Percentiles rank a stretch among this genome's conserved stretches.
Evolutionary conservation across 2,329 filamentous ascomycete genomes (phyloP).

Genomic region (Ophiobolus disseminans): DNA sequence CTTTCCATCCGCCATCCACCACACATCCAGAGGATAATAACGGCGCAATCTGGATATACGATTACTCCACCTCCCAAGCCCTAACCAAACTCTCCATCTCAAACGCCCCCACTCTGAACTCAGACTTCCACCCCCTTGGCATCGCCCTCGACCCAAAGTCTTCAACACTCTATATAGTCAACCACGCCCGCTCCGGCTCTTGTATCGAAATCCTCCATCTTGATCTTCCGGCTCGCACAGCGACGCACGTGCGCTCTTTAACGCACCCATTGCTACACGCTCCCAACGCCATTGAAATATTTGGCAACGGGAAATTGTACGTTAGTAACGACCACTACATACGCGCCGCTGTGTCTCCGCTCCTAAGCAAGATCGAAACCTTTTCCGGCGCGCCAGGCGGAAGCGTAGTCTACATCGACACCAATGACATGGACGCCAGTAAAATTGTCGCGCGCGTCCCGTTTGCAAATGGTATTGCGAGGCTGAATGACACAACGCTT

Average conservation of each 20-base stretch:
- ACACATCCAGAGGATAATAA: conserved; percentile 18
- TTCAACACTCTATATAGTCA: conserved; percentile 50
- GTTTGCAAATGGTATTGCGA: conserved; percentile 53
- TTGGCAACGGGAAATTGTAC: conserved; percentile 43
- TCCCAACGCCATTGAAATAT: conserved; percentile 50
- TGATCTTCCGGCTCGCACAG: conserved; percentile 24
- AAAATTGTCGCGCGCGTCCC: conserved; percentile 42
- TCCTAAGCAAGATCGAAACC: conserved; percentile 49
- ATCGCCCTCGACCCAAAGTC: conserved; percentile 46
- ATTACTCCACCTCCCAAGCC: conserved; percentile 39
- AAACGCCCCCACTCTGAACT: conserved; percentile 26
- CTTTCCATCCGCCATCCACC: conserved; percentile 29
- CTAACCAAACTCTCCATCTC: conserved; percentile 31
- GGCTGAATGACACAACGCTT: conserved; percentile 46
- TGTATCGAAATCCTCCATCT: conserved; percentile 44
- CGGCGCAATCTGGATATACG: conserved; percentile 50
- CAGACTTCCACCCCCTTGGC: conserved; percentile 55
- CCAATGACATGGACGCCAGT: conserved; percentile 13
- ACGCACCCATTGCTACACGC: conserved; percentile 41
- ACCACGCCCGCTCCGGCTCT: conserved; percentile 47
- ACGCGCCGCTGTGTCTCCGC: conserved; percentile 25
- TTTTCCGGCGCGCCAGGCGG: conserved; percentile 48
- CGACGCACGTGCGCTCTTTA: conserved; percentile 41
- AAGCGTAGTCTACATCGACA: conserved; percentile 46
- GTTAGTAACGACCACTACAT: conserved; percentile 55